Conservation (phyloP, 2,329 filamentous ascomycete genomes). For the Annulohypoxylon truncatum region DNA sequence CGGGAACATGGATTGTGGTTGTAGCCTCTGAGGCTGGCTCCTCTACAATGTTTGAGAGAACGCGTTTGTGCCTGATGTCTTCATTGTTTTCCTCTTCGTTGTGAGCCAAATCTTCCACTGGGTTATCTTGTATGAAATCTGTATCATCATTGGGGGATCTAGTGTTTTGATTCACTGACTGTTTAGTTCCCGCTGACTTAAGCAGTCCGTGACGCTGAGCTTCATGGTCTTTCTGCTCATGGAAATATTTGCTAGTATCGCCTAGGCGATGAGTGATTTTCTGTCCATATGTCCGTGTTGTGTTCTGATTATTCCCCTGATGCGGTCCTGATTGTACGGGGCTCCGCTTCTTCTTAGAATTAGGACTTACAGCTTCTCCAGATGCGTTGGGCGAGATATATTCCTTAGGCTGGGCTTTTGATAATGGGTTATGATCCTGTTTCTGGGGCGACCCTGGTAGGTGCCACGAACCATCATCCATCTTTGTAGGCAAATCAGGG, state of each 20-base stretch:
- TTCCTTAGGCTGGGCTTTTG: neutral
- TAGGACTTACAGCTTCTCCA: constrained; percentile 11
- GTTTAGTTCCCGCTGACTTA: neutral
- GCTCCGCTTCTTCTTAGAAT: constrained; percentile 40
- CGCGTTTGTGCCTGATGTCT: neutral
- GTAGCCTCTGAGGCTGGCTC: neutral
- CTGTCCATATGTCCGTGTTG: constrained; percentile 11
- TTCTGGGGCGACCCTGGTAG: constrained; percentile 3
- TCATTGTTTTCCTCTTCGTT: neutral
- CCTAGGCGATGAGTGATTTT: neutral
- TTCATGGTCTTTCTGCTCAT: neutral
- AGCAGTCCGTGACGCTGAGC: neutral
- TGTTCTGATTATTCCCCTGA: neutral
- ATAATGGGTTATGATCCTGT: neutral
- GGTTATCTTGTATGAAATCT: neutral
- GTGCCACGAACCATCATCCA: constrained; percentile 3
- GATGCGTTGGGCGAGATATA: neutral
- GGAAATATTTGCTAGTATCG: neutral
- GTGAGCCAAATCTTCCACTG: neutral
- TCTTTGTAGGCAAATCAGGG: neutral
- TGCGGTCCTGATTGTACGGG: constrained; percentile 15
- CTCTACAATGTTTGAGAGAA: neutral
- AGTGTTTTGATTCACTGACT: neutral
- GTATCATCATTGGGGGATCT: neutral
- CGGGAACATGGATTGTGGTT: neutral